phyloP scores from a whole-genome alignment of 78 protist species.

The Protostelium mycophagum region DNA sequence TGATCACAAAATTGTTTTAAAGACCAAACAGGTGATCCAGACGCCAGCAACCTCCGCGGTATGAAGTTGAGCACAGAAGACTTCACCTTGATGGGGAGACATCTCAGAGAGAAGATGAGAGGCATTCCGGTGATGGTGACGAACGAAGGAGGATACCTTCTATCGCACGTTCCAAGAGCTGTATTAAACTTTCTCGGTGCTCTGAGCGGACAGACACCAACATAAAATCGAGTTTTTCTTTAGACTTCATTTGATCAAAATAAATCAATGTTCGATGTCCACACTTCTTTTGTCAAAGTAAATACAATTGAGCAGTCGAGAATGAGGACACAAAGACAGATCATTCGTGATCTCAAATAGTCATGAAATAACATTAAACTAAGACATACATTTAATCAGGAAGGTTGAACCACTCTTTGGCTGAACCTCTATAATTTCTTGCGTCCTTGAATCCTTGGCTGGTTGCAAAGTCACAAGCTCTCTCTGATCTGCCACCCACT shows the following conservation, averaged over 20 bases:
- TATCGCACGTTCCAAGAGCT: background rate
- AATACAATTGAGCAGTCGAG: background rate
- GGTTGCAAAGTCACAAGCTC: background rate
- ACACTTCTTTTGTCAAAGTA: no score
- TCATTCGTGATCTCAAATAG: no score
- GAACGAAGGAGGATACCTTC: background rate
- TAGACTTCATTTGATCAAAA: no score
- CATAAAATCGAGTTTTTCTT: no score
- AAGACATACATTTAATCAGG: background rate
- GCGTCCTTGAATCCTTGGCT: background rate
- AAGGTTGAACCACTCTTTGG: background rate
- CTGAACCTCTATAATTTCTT: background rate
- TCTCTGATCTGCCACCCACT: background rate
- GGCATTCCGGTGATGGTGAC: background rate
- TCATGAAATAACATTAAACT: background rate
- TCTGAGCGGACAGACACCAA: background rate
- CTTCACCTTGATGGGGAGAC: background rate
- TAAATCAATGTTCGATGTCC: no score
- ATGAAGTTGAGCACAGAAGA: background rate
- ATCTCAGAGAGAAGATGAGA: background rate
- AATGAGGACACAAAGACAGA: background rate
- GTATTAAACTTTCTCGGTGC: background rate
- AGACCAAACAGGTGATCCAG: background rate
- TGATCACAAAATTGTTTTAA: no score
- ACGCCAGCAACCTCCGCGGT: background rate